A percentile compares a stretch with the other conserved stretches of the same genome.
Conservation (phyloP, 2,329 filamentous ascomycete species). For the Byssochlamys sp. region DNA sequence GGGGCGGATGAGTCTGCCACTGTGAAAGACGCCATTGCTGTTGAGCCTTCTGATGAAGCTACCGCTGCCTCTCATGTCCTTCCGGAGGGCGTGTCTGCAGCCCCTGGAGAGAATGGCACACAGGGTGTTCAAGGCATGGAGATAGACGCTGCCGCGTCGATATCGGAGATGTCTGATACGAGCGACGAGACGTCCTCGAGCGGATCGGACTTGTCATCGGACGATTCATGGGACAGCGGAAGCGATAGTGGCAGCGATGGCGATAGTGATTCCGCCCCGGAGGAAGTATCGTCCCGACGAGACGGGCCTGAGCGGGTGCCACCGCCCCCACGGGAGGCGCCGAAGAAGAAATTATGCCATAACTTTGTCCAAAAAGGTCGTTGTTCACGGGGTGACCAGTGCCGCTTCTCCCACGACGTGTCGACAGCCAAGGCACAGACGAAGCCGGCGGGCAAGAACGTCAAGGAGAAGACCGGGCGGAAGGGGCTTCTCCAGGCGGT, state of each 20-base stretch:
- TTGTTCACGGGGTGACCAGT: conserved; percentile 34
- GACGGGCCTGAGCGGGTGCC: conserved; percentile 31
- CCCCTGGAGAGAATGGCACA: background rate
- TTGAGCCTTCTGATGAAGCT: background rate
- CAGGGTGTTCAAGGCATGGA: background rate
- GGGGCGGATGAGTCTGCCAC: background rate
- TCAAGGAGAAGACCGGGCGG: conserved; percentile 12
- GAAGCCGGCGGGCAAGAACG: conserved; percentile 19
- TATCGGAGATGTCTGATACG: conserved; percentile 12
- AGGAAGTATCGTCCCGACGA: conserved; percentile 32
- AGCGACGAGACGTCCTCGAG: conserved; percentile 33
- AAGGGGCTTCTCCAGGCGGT: conserved; percentile 38
- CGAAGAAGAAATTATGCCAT: conserved; percentile 27
- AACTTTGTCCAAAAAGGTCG: conserved; percentile 33
- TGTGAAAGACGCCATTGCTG: background rate
- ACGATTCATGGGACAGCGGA: conserved; percentile 12
- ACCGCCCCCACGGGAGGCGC: conserved; percentile 27
- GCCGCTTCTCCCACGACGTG: conserved; percentile 34
- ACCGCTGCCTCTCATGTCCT: background rate
- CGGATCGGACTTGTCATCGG: conserved; percentile 19
- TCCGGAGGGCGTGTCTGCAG: background rate
- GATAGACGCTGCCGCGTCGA: conserved; percentile 4
- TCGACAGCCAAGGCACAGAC: conserved; percentile 19
- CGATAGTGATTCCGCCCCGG: conserved; percentile 29
- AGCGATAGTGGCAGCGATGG: conserved; percentile 12